Conservation (phyloP, 192 early-diverging fungal genomes). For the Mortierella antarctica region DNA sequence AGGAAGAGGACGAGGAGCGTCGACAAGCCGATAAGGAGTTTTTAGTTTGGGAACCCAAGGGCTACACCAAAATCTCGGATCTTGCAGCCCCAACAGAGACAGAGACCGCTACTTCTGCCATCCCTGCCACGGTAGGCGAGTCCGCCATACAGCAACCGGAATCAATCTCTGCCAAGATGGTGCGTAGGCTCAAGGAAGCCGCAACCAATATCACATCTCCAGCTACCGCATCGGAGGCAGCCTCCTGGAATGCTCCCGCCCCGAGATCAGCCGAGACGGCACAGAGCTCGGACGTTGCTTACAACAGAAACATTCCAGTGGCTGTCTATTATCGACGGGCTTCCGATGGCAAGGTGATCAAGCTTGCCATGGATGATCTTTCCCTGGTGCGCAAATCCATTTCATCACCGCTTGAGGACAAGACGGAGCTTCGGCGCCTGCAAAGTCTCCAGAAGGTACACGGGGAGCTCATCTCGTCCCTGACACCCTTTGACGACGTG, state of each 20-base stretch:
- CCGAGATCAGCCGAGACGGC: not conserved
- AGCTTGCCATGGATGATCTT: slow-evolving; percentile 12
- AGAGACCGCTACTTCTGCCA: not conserved
- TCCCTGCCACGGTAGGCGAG: too few relatives aligned
- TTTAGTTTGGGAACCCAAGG: slow-evolving; percentile 50
- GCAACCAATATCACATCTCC: not conserved
- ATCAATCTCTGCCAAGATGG: slow-evolving; percentile 17
- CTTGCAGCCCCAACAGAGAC: not conserved
- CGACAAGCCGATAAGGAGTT: slow-evolving; percentile 22
- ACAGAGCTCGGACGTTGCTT: too few relatives aligned
- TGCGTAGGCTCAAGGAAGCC: slow-evolving; percentile 8
- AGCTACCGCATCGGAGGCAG: not conserved
- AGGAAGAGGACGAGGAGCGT: slow-evolving; percentile 35
- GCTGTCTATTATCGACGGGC: slow-evolving; percentile 9
- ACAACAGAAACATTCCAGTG: not conserved
- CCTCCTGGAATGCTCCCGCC: not conserved
- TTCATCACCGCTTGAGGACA: not conserved
- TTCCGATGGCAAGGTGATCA: slow-evolving; percentile 12
- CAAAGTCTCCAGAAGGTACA: slow-evolving; percentile 18
- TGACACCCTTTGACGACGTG: slow-evolving; percentile 31
- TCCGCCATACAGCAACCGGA: not conserved
- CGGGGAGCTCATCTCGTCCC: slow-evolving; percentile 3
- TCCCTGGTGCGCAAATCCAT: slow-evolving; percentile 15
- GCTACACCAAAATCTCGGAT: slow-evolving; percentile 28
- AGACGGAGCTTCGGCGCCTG: not conserved